phyloP scores from a whole-genome alignment of 805 yeast genomes.

The Nakazawaea peltata region DNA sequence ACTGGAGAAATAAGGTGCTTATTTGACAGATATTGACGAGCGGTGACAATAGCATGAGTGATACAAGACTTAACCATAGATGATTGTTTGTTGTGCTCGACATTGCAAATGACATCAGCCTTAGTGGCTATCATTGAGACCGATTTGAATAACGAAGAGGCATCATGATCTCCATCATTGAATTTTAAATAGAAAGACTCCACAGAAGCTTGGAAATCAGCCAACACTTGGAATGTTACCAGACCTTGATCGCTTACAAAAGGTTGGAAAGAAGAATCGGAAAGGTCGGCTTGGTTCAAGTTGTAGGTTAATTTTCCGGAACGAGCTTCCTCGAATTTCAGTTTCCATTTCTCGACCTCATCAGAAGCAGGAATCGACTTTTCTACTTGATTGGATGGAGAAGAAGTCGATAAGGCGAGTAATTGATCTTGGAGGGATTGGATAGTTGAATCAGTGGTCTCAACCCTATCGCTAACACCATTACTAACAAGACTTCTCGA shows the following conservation, averaged over 20 bases:
- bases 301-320: constrained; percentile 12
- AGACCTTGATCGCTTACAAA: constrained; percentile 27
- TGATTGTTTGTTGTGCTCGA: constrained; percentile 18
- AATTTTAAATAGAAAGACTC: constrained; percentile 32
- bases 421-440: not conserved
- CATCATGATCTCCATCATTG: constrained; percentile 17
- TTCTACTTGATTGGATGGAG: not conserved
- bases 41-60: constrained; percentile 67
- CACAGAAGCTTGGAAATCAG: constrained; percentile 39
- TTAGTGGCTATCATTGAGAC: constrained; percentile 40
- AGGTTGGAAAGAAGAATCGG: constrained; percentile 11
- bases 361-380: not conserved
- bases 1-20: constrained; percentile 58
- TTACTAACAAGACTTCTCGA: not conserved
- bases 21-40: constrained; percentile 65
- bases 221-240: constrained; percentile 35
- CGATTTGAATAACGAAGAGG: constrained; percentile 39
- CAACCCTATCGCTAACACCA: too few relatives aligned
- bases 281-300: constrained; percentile 11
- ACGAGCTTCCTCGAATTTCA: constrained; percentile 40
- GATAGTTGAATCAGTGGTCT: too few relatives aligned
- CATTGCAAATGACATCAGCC: constrained; percentile 23
- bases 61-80: constrained; percentile 51
- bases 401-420: not conserved
- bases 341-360: constrained; percentile 39